phyloP scores from a whole-genome alignment of 768 basidiomycete species.

The Russula sp. region DNA sequence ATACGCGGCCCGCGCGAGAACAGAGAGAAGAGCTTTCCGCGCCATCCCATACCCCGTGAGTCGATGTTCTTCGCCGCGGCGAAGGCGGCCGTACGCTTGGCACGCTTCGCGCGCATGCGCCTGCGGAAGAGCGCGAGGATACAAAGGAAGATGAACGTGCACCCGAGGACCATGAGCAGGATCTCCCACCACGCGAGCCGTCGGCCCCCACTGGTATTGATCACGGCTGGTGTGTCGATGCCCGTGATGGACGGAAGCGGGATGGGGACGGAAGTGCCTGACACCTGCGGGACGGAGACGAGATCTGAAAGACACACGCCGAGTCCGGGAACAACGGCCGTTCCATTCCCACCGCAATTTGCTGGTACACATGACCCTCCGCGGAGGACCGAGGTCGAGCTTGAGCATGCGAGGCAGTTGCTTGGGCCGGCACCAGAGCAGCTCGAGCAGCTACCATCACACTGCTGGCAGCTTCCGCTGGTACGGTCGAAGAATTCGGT shows the following conservation, averaged over 20 bases:
- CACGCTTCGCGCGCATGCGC: conserved; percentile 60
- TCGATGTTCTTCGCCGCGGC: conserved; percentile 53
- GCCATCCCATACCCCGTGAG: conserved; percentile 44
- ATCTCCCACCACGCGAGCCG: conserved; percentile 78
- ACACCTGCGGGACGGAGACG: conserved; percentile 45
- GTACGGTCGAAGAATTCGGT: conserved; percentile 66
- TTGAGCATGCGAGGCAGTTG: conserved; percentile 70
- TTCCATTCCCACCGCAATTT: conserved; percentile 46
- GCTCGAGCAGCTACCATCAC: conserved; percentile 72
- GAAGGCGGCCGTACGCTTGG: conserved; percentile 59
- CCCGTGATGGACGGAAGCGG: conserved; percentile 56
- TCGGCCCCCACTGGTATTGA: conserved; percentile 25
- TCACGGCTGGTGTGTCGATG: conserved; percentile 44
- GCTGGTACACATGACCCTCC: conserved; percentile 59
- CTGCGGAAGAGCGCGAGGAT: conserved; percentile 66
- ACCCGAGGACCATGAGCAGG: conserved; percentile 74
- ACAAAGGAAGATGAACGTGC: conserved; percentile 68
- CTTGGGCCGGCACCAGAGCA: conserved; percentile 64
- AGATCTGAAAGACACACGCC: conserved; percentile 79
- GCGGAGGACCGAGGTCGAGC: conserved; percentile 54
- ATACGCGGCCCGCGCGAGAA: conserved; percentile 41
- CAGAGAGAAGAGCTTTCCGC: conserved; percentile 43
- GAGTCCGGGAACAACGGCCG: conserved; percentile 58
- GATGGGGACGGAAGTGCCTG: conserved; percentile 35
- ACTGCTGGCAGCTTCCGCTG: conserved; percentile 57